Evolutionary conservation across 345 rosid species (phyloP), one percentile per base, ranked within the genome.

Genomic region (Anastatica hierochuntica): DNA sequence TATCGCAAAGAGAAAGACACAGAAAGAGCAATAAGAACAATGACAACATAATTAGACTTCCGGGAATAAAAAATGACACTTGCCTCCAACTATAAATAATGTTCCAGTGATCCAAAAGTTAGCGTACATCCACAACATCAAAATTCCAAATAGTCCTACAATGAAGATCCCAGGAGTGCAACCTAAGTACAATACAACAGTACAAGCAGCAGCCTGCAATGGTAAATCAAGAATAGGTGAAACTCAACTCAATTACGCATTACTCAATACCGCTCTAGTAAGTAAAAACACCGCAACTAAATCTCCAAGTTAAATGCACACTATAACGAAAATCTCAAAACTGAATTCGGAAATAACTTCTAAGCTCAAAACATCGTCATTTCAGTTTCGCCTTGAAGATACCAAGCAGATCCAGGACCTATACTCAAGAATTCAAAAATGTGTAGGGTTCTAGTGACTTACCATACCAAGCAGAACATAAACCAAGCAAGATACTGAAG

Each of bases 61-160:
- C 23, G 9, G 30, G 9, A 18, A 24, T 7, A 35, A 12, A 14
- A 20, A 23, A 14, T 8, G 24, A 58, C 27, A 66, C 78, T 69
- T 85, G 83, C 99, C 99, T 85, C 97, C 99, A 48, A 92, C 77
- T 60, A 88, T 70, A 76, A 88, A 88, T 62, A 92, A 74, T 37
- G 89, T 73, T 63, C 97, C 97, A 2, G 95, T 80, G 72, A 92
- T 88, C 97, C 95, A 92, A 69, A 88, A 85, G 86, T 85, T 92
- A 62, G 99, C 99, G 60, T 73, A 83, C 97, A 88, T 88, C 99
- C 99, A 88, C 39, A 92, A 68, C 62, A 85, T 70, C 71, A 88
- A 72, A 69, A 88, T 92, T 19, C 85, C 82, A 68, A 83, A 85
- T 24, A 85, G 60, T 18, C 99, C 99, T 26, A 80, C 94, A 17